Percentiles rank a stretch among this genome's conserved stretches.
These are phyloP conservation scores for Alternaria ventricosa DNA, from an alignment of 2,329 filamentous ascomycete genomes.

Conservation along the genomic window DNA sequence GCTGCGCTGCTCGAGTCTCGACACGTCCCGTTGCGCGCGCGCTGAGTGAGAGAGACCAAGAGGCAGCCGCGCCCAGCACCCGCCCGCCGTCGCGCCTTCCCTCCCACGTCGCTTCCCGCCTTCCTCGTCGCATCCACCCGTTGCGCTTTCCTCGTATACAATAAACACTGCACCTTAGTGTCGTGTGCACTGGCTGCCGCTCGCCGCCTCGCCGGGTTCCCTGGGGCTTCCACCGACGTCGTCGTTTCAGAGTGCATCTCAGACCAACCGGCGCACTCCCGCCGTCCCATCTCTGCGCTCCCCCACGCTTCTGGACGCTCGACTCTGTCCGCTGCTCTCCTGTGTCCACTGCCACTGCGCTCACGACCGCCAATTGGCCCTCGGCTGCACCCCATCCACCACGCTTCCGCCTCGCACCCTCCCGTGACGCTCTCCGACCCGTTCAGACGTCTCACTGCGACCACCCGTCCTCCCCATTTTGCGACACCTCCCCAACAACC, in stretches of 20 bases:
- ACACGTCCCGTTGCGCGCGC: neutral
- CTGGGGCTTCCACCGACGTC: conserved; percentile 24
- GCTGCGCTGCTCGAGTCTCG: neutral
- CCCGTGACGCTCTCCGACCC: conserved; percentile 9
- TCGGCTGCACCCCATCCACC: conserved; percentile 10
- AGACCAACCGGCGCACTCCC: conserved; percentile 29
- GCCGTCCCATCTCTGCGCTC: conserved; percentile 17
- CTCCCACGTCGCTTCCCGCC: conserved; percentile 9
- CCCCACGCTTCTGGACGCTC: conserved; percentile 25
- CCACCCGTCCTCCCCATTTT: conserved; percentile 21
- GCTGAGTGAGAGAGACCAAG: neutral
- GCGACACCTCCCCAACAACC: conserved; percentile 24
- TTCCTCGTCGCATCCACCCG: conserved; percentile 11
- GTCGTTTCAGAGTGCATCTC: conserved; percentile 44
- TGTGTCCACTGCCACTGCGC: conserved; percentile 11
- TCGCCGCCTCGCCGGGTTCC: conserved; percentile 16
- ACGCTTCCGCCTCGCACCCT: conserved; percentile 4
- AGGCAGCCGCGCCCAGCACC: conserved; percentile 11
- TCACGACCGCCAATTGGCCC: conserved; percentile 22
- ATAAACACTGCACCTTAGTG: conserved; percentile 3
- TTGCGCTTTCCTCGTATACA: conserved; percentile 14
- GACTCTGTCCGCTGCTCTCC: conserved; percentile 14
- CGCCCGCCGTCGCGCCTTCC: conserved; percentile 17
- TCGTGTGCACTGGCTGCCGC: conserved; percentile 9
- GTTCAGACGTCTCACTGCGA: conserved; percentile 11